Base-by-base conservation (phyloP, 2,329 filamentous ascomycete species). In the Apiospora arundinis region DNA sequence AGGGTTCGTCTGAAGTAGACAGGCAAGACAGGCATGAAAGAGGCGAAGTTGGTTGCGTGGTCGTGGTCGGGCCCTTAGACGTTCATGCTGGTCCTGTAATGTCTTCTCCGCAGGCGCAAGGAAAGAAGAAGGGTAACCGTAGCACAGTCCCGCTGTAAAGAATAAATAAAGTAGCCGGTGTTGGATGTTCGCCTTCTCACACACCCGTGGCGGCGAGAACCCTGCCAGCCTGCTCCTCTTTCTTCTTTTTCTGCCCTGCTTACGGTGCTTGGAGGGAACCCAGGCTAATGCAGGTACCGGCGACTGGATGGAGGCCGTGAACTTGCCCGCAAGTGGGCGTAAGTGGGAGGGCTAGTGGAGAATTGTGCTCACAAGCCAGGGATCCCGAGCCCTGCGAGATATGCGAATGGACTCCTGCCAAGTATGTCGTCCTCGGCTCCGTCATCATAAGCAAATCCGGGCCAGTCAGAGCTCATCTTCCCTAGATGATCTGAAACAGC, bases 1-100 rank as follows among this genome's bases (percentile, higher is more conserved):
- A 60, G 77, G 63, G 72, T 72, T 75, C 56, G 56, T 63, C 56
- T 63, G 56, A 74, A 67, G 66, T 45, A 40, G 66, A 40, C 44
- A 46, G 66, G 66, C 66, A 68, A 40, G 66, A 40, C 44, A 46
- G 66, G 66, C 66, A 68, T 48, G 44, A 37, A 48, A 44, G 46
- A 48, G 66, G 66, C 66, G 44, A 68, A 68, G 66, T 68, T 40
- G 66, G 56, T 68, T 68, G 66, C 66, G 66, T 68, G n/a, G 28
- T 40, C 66, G 66, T 68, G n/a, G 28, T 40, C 18, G 28, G 18
- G 56, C 56, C 56, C 56, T 63, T 63, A n/a, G 32, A 63, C 32
- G 9, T 63, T 63, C 56, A 63, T 63, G 56, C 56, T n/a, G 56
- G n/a, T 63, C 56, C 56, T 63, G 56, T 18, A 63, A 40, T 63